These are phyloP conservation scores for Boechera stricta DNA, from an alignment of 345 rosid genomes.

Conservation along the genomic window DNA sequence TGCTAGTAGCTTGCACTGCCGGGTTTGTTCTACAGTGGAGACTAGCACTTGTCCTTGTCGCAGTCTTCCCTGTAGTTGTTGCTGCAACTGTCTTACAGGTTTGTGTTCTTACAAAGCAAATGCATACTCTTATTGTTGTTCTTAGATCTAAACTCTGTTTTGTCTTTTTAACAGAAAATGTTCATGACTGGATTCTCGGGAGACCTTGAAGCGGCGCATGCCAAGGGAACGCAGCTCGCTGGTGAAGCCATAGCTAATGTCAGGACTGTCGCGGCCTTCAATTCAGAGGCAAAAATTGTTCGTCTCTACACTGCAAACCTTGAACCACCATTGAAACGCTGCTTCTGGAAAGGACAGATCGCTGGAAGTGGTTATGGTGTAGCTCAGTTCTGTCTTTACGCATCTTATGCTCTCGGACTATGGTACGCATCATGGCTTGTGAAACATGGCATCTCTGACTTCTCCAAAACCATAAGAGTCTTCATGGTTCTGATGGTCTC, in stretches of 20 bases:
- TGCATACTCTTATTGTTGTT: background rate
- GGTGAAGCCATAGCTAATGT: conserved; percentile 97
- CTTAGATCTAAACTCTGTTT: background rate
- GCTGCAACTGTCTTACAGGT: conserved; percentile 99
- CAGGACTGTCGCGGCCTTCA: conserved; percentile 96
- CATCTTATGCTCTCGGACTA: conserved; percentile 97
- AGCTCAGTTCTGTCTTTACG: conserved; percentile 92
- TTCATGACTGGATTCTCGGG: conserved; percentile 98
- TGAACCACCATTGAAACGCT: conserved; percentile 73
- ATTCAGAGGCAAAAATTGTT: conserved; percentile 87
- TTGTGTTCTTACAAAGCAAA: conserved; percentile 22
- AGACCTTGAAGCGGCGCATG: conserved; percentile 91
- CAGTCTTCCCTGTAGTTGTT: conserved; percentile 95
- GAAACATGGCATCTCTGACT: conserved; percentile 97
- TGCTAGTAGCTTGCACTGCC: conserved; percentile 97
- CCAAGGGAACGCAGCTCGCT: conserved; percentile 94
- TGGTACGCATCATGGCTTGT: conserved; percentile 99
- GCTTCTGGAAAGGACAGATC: conserved; percentile 99
- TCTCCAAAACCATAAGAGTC: conserved; percentile 93
- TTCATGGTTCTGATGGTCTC: conserved; percentile 99
- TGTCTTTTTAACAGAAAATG: conserved; percentile 77
- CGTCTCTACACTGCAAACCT: conserved; percentile 82
- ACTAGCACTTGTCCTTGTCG: conserved; percentile 91
- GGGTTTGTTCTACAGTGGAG: conserved; percentile 99
- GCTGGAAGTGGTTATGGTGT: conserved; percentile 97